phyloP scores from a whole-genome alignment of 106 monocot species.

The Phalaenopsis equestris region DNA sequence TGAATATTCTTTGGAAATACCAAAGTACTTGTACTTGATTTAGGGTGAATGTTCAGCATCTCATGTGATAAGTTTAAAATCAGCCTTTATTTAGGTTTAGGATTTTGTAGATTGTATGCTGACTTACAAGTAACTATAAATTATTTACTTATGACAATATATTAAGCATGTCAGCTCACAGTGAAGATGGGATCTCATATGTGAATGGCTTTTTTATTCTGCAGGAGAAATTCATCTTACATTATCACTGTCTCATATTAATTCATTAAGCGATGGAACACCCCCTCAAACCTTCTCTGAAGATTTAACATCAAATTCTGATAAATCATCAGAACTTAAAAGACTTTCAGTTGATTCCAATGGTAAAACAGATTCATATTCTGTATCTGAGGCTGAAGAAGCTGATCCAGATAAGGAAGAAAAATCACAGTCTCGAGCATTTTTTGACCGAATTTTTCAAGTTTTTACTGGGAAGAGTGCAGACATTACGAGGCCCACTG shows the following conservation, averaged over 20 bases:
- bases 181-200: background rate
- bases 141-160: background rate
- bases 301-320: slow-evolving; percentile 22
- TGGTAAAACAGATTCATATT: slow-evolving; percentile 17
- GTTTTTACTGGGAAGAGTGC: slow-evolving; percentile 29
- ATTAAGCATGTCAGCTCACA: background rate
- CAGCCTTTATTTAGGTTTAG: background rate
- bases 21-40: background rate
- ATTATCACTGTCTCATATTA: slow-evolving; percentile 42
- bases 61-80: background rate
- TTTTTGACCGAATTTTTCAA: slow-evolving; percentile 33
- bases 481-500: slow-evolving; percentile 2
- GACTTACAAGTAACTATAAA: background rate
- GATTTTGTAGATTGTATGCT: background rate
- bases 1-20: background rate
- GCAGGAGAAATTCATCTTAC: slow-evolving; percentile 74
- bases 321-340: slow-evolving; percentile 23
- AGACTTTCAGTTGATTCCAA: slow-evolving; percentile 21
- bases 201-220: slow-evolving; percentile 2
- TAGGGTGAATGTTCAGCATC: background rate
- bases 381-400: slow-evolving; percentile 19
- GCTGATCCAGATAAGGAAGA: slow-evolving; percentile 24
- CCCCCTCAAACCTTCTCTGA: slow-evolving; percentile 10
- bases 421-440: slow-evolving; percentile 24
- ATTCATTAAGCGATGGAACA: slow-evolving; percentile 17